A percentile compares a stretch with the other conserved stretches of the same genome.
Conservation (phyloP, 768 basidiomycete genomes). For the Suillus placidus region DNA sequence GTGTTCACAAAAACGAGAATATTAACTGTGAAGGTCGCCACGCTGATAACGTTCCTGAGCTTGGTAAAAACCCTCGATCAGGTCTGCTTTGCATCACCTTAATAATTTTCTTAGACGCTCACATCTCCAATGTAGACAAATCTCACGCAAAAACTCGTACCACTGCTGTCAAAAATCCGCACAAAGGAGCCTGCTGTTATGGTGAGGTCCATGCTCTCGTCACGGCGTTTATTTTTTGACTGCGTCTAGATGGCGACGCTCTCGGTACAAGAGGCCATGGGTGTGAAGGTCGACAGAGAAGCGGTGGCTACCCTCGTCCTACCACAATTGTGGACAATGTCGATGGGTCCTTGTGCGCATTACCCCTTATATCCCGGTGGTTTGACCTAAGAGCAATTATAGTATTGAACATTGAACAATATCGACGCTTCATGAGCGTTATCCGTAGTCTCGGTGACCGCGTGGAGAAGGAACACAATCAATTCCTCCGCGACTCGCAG, state of each 20-base stretch:
- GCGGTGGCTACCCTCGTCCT: conserved; percentile 87
- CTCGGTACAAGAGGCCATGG: conserved; percentile 94
- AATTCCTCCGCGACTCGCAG: conserved; percentile 91
- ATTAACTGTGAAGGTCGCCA: conserved; percentile 89
- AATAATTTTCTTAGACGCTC: background rate
- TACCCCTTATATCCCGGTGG: background rate
- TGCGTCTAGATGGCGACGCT: conserved; percentile 76
- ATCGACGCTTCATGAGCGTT: conserved; percentile 88
- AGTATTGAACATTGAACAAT: conserved; percentile 87
- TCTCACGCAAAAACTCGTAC: conserved; percentile 94
- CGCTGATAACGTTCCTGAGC: conserved; percentile 75
- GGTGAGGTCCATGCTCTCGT: conserved; percentile 41
- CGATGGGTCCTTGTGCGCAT: conserved; percentile 85
- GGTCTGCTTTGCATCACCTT: conserved; percentile 42
- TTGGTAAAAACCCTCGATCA: conserved; percentile 93
- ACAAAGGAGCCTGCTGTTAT: conserved; percentile 97
- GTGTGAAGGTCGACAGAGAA: conserved; percentile 90
- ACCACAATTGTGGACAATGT: conserved; percentile 96
- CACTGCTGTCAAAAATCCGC: conserved; percentile 89
- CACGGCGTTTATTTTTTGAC: background rate
- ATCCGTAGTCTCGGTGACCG: conserved; percentile 78
- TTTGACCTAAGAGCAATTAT: conserved; percentile 13
- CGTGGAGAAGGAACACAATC: conserved; percentile 90
- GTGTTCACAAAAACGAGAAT: conserved; percentile 93
- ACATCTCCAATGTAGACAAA: conserved; percentile 55